Conservation (phyloP, 352 stramenopile genomes). For the Phytophthora cryptogea region DNA sequence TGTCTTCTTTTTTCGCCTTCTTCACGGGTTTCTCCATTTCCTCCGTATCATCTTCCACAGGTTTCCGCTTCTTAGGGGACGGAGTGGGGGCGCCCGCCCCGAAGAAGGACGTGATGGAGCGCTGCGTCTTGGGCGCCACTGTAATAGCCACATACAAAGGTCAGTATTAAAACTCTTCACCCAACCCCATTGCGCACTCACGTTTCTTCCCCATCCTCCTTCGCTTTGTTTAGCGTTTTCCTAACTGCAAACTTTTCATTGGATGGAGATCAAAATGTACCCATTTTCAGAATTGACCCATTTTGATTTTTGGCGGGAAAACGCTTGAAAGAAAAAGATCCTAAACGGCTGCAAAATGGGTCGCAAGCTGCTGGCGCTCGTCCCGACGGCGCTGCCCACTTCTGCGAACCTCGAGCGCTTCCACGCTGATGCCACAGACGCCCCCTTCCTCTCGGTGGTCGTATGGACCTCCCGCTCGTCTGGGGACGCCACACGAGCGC, state of each 20-base stretch:
- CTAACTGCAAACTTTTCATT: conserved; percentile 11
- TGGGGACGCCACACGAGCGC: conserved; percentile 30
- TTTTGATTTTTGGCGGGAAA: conserved; percentile 27
- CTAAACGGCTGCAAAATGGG: conserved; percentile 31
- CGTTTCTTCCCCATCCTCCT: conserved; percentile 41
- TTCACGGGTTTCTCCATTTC: conserved; percentile 24
- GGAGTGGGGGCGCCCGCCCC: conserved; percentile 28
- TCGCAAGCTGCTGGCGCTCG: conserved; percentile 53
- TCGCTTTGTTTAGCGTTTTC: background rate
- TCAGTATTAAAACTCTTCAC: background rate
- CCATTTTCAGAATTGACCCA: conserved; percentile 2
- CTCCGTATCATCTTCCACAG: conserved; percentile 14
- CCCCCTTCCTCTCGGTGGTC: conserved; percentile 52
- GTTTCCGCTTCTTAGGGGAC: conserved; percentile 35
- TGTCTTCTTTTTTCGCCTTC: conserved; percentile 12
- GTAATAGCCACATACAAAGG: background rate
- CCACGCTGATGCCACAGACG: conserved; percentile 61
- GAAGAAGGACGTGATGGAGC: conserved; percentile 81
- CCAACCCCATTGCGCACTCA: background rate
- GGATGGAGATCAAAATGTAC: conserved; percentile 8
- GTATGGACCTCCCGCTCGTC: conserved; percentile 43
- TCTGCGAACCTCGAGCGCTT: conserved; percentile 60
- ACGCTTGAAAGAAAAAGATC: background rate
- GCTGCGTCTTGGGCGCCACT: conserved; percentile 45
- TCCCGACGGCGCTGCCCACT: conserved; percentile 42